These are phyloP conservation scores for Penicillium subrubescens DNA, from an alignment of 495 filamentous ascomycete species.

Conservation along the genomic window DNA sequence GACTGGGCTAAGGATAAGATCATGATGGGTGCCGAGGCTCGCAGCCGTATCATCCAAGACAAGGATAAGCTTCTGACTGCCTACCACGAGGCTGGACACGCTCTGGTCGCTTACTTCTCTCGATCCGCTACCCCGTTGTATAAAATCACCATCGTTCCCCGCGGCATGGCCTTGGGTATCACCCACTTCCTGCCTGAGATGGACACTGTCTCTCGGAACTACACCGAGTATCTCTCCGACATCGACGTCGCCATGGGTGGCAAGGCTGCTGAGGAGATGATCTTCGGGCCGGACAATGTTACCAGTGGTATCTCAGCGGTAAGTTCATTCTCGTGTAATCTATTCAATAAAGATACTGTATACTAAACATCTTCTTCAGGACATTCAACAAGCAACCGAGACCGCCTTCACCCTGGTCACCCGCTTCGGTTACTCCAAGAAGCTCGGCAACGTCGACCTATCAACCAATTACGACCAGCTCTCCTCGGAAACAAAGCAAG, in stretches of 20 bases:
- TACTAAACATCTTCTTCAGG: slow-evolving; percentile 49
- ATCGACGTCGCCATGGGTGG: slow-evolving; percentile 89
- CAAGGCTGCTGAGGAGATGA: slow-evolving; percentile 90
- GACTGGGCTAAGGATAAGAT: slow-evolving; percentile 99
- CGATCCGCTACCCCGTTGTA: slow-evolving; percentile 74
- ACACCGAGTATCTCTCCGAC: slow-evolving; percentile 64
- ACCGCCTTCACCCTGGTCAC: slow-evolving; percentile 86
- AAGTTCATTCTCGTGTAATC: slow-evolving; percentile 31
- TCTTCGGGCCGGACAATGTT: slow-evolving; percentile 85
- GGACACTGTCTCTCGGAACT: slow-evolving; percentile 80
- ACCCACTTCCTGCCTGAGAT: slow-evolving; percentile 85
- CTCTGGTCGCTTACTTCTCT: slow-evolving; percentile 83
- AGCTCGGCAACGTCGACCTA: slow-evolving; percentile 88
- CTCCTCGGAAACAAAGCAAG: slow-evolving; percentile 78
- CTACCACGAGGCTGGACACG: slow-evolving; percentile 96
- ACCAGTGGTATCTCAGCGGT: slow-evolving; percentile 78
- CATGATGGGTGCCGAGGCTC: slow-evolving; percentile 92
- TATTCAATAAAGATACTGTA: background rate
- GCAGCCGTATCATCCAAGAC: slow-evolving; percentile 81
- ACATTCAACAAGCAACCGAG: slow-evolving; percentile 77
- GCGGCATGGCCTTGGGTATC: slow-evolving; percentile 80
- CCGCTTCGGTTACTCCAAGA: slow-evolving; percentile 81
- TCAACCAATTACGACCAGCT: slow-evolving; percentile 74
- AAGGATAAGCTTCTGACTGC: slow-evolving; percentile 89
- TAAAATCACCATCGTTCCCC: slow-evolving; percentile 95